Evolutionary conservation across 352 stramenopile genomes (phyloP).

Genomic region (Pythium myriotylum): DNA sequence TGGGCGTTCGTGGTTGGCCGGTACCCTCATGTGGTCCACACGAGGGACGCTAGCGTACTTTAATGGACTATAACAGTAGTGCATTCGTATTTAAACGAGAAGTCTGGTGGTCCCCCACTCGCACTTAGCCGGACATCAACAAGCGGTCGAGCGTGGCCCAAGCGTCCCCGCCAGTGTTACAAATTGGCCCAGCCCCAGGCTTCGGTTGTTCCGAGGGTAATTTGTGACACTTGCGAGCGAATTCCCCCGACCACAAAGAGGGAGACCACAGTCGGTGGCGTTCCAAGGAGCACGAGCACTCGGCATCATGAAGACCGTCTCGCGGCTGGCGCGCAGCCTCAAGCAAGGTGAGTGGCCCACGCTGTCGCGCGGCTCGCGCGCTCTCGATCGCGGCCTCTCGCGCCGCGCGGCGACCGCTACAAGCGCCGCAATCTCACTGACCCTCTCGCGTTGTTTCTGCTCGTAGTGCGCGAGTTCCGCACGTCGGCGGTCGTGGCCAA

Average conservation of each 20-base stretch:
- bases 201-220: slow-evolving; percentile 24
- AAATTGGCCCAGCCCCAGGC: slow-evolving; percentile 23
- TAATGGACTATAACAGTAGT: not conserved
- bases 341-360: slow-evolving; percentile 28
- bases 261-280: slow-evolving; percentile 25
- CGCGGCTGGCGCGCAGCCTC: slow-evolving; percentile 31
- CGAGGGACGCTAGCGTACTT: slow-evolving; percentile 11
- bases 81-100: slow-evolving; percentile 12
- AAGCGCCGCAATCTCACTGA: slow-evolving; percentile 1
- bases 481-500: slow-evolving; percentile 28
- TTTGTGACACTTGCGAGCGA: slow-evolving; percentile 29
- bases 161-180: slow-evolving; percentile 17
- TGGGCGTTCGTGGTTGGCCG: slow-evolving; percentile 23
- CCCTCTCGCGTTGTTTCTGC: not conserved
- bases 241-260: slow-evolving; percentile 8
- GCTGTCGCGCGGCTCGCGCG: not conserved
- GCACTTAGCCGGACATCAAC: slow-evolving; percentile 10
- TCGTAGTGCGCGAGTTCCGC: slow-evolving; percentile 32
- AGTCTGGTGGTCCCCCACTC: not conserved
- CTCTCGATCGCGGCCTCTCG: slow-evolving; percentile 7
- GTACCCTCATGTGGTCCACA: slow-evolving; percentile 22
- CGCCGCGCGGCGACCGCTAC: slow-evolving; percentile 1
- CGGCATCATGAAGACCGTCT: slow-evolving; percentile 29
- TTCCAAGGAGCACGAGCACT: slow-evolving; percentile 14
- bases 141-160: slow-evolving; percentile 13